These are phyloP conservation scores for Rhodocollybia butyracea DNA, from an alignment of 768 basidiomycete species.

Conservation along the genomic window DNA sequence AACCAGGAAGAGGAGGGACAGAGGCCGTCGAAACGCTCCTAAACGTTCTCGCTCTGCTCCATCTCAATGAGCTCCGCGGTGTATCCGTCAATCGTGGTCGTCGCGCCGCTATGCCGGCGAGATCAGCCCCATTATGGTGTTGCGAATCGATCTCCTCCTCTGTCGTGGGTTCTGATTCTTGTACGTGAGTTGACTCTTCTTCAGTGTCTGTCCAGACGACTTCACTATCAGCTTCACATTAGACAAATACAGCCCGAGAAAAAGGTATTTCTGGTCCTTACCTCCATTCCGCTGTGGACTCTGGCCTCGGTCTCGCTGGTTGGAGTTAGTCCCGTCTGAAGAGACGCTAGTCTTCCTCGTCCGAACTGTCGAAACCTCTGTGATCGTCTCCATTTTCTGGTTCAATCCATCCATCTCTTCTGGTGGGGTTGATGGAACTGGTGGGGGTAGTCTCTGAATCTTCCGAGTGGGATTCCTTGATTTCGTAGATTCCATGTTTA, in stretches of 20 bases:
- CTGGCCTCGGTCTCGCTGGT: background rate
- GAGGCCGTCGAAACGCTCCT: constrained; percentile 2
- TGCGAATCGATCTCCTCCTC: constrained; percentile 6
- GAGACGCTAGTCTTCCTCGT: background rate
- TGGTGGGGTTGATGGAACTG: background rate
- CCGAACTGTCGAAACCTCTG: constrained; percentile 7
- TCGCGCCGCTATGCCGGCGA: background rate
- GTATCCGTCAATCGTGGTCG: background rate
- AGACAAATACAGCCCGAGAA: background rate
- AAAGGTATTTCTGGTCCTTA: background rate
- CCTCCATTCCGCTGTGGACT: constrained; percentile 2
- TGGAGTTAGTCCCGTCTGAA: background rate
- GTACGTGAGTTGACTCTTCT: constrained; percentile 6
- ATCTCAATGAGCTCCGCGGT: constrained; percentile 1
- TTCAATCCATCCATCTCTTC: constrained; percentile 1
- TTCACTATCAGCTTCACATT: constrained; percentile 5
- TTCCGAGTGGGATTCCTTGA: constrained; percentile 1
- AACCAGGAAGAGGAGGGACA: constrained; percentile 5
- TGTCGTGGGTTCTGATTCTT: constrained; percentile 7
- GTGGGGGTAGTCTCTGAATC: constrained; percentile 2
- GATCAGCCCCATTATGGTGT: constrained; percentile 1
- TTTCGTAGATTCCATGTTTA: constrained; percentile 6
- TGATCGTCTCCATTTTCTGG: constrained; percentile 4
- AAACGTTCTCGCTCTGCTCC: constrained; percentile 1
- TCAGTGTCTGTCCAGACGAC: constrained; percentile 6